Evolutionary conservation across 768 basidiomycete species (phyloP), one percentile per base, ranked within the genome.

Genomic region (Hygrophorus pudorinus): DNA sequence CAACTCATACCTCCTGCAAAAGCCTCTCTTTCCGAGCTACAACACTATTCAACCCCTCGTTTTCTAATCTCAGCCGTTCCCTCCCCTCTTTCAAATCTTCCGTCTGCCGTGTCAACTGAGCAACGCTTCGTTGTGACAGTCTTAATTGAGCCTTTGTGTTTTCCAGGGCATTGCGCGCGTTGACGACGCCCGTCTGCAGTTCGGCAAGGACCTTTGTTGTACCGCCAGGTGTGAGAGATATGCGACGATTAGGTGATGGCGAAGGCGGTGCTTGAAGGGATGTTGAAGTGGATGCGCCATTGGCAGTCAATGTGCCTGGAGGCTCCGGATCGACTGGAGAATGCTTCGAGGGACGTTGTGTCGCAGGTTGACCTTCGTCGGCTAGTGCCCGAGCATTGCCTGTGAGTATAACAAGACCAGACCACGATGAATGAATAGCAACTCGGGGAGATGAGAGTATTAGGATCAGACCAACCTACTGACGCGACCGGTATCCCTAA

Each of bases 131-230:
- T 58, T 93, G 89, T 7, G 83, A 83, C 33, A 89, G 59, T 47
- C 90, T 64, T 36, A 93, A 67, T 58, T 93, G 90, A 14, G 75
- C 65, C 56, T 87, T 85, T 9, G 90, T 88, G 56, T 89, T 88
- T 59, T 93, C 90, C 46, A 93, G 67, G 40, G 86, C 86, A 48
- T 78, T 81, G 39, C 79, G 73, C 21, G 86, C 83, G 50, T 82
- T 81, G 35, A 81, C 67, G 5, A 91, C 85, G 41, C 87, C 89
- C 0, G 82, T 74, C 59, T 93, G 90, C 16, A 93, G 72, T 59
- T 90, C 87, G 1, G 85, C 85, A 44, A 93, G 68, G 18, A 93
- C 90, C 56, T 85, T 89, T 12, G 89, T 89, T 8, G 87, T 91
- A 6, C 82, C 84, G 1, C 80, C 83, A 1, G 85, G 81, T 11